Base-by-base conservation (phyloP, 225 moss, liverwort and hornwort species). In the Physcomitrellopsis africana region DNA sequence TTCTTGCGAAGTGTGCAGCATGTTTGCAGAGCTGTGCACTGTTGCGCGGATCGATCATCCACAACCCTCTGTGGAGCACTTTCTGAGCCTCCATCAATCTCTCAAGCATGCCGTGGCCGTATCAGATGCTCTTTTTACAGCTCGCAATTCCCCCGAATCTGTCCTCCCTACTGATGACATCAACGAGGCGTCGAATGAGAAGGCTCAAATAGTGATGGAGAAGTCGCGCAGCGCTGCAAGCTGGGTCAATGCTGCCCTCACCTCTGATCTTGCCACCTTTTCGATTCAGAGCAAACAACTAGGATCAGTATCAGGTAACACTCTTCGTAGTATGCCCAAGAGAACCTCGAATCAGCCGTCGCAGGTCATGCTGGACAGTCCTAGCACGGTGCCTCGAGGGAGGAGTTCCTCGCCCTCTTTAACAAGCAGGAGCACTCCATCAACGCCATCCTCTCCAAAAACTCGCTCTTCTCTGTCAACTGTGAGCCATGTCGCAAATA, bases 51-150 rank as follows among this genome's bases (percentile, higher is more conserved):
- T 89, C 3, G 94, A 95, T 54, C 84, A 90, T 23, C 97, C 97
- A 5, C 95, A 94, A 49, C 87, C 89, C 10, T 93, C 92, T 19
- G 97, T 99, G 77, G 97, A 99, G 80, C 90, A 95, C 32, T 99
- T 99, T 51, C 76, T 99, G 26, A 77, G 63, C 43, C 85, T 99
- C 37, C 89, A 90, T 72, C 97, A 99, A 43, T 86, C 90, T 18
- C 82, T 99, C 10, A 92, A 88, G 59, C 87, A 92, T 46, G 91
- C 92, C 22, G 80, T 91, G 49, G 77, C 83, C 42, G 93, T 99
- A 10, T 92, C 89, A 1, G 90, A 99, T 75, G 95, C 97, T 2
- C 83, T 99, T 15, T 90, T 84, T 2, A 86, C 82, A 26, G 85
- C 82, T 9, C 83, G 91, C 24, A 86, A 72, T n/a, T 41, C 68